Evolutionary conservation across 2,329 filamentous ascomycete species (phyloP).

Genomic region (Fusarium mundagurra): DNA sequence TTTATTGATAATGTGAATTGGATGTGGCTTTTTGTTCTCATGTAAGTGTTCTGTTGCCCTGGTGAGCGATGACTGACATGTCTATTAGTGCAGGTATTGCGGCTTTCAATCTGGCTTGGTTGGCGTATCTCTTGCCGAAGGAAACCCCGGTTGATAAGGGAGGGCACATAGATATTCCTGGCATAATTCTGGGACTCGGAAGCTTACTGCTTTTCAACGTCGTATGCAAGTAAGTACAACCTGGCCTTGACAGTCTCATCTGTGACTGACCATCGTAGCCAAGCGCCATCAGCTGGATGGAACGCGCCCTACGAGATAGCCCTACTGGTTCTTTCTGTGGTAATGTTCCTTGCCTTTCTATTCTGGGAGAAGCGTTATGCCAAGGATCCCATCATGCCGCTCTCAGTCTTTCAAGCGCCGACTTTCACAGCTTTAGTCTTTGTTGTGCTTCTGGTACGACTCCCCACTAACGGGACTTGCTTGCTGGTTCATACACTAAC

Average conservation of each 20-base stretch:
- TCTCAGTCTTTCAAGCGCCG: constrained; percentile 56
- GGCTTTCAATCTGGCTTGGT: neutral
- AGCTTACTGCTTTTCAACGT: constrained; percentile 58
- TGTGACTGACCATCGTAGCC: neutral
- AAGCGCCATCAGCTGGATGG: constrained; percentile 59
- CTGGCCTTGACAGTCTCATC: fast-evolving
- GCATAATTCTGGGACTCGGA: constrained; percentile 47
- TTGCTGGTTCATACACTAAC: neutral
- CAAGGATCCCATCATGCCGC: constrained; percentile 55
- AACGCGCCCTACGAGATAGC: constrained; percentile 52
- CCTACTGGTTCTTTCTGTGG: constrained; percentile 50
- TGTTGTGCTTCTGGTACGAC: constrained; percentile 49
- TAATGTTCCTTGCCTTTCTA: constrained; percentile 45
- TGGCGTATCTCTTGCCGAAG: constrained; percentile 13
- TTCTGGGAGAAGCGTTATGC: constrained; percentile 55
- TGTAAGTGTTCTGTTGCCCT: neutral
- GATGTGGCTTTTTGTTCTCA: constrained; percentile 17
- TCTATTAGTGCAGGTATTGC: neutral
- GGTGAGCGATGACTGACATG: fast-evolving
- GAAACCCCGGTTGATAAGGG: constrained; percentile 38
- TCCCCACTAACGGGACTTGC: fast-evolving
- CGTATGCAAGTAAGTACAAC: constrained; percentile 56
- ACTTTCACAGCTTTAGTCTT: constrained; percentile 55
- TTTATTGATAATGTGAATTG: neutral
- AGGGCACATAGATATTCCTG: constrained; percentile 40